Percentiles rank a stretch among this genome's conserved stretches.
phyloP scores from a whole-genome alignment of 768 basidiomycete species.

The Mrakia gelida region DNA sequence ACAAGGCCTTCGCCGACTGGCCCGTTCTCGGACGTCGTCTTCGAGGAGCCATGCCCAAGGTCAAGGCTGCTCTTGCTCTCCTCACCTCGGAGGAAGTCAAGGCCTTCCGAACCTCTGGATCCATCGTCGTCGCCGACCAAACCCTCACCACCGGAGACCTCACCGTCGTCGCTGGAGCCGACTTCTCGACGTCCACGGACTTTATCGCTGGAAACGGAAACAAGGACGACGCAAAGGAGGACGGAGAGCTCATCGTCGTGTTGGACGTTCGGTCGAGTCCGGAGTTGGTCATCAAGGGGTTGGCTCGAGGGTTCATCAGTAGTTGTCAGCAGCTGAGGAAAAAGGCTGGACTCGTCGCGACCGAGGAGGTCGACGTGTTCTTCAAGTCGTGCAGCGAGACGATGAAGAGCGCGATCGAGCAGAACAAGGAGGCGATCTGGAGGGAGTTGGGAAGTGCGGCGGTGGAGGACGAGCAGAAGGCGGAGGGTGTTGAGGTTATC shows the following conservation, averaged over 20 bases:
- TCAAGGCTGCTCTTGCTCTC: slow-evolving; percentile 77
- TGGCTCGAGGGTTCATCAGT: slow-evolving; percentile 83
- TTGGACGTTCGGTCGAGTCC: slow-evolving; percentile 84
- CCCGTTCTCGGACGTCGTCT: slow-evolving; percentile 87
- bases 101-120: slow-evolving; percentile 65
- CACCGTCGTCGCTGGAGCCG: slow-evolving; percentile 83
- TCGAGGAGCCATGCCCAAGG: slow-evolving; percentile 81
- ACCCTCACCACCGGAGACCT: slow-evolving; percentile 86
- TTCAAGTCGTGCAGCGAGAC: slow-evolving; percentile 67
- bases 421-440: slow-evolving; percentile 57
- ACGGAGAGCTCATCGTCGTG: slow-evolving; percentile 83
- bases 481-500: slow-evolving; percentile 53
- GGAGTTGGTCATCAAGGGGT: slow-evolving; percentile 80
- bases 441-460: slow-evolving; percentile 71
- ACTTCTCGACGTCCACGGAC: slow-evolving; percentile 53
- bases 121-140: slow-evolving; percentile 81
- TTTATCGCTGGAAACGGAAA: slow-evolving; percentile 36
- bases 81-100: slow-evolving; percentile 80
- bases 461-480: slow-evolving; percentile 55
- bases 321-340: slow-evolving; percentile 93
- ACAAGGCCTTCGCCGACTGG: slow-evolving; percentile 92
- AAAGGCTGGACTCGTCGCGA: slow-evolving; percentile 89
- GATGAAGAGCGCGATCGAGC: slow-evolving; percentile 24
- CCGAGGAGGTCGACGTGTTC: slow-evolving; percentile 86
- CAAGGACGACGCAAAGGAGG: slow-evolving; percentile 46